These are phyloP conservation scores for Gillenia trifoliata DNA, from an alignment of 306 rosid species.

Conservation along the genomic window DNA sequence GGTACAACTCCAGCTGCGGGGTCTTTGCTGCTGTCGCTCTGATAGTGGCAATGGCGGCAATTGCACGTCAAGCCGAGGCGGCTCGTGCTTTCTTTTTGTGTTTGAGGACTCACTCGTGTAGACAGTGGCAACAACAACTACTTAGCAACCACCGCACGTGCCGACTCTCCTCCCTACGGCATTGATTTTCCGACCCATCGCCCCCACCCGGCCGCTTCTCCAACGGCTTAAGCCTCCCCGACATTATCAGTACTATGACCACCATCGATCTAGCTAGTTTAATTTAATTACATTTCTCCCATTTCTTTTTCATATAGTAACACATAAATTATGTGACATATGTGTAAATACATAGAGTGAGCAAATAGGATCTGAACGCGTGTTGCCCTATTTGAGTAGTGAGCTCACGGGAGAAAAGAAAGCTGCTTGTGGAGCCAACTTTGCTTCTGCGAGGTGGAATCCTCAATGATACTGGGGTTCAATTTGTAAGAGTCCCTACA, in stretches of 20 bases:
- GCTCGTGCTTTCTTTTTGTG: conserved; percentile 39
- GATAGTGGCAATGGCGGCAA: background rate
- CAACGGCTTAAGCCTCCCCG: conserved; percentile 60
- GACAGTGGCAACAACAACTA: conserved; percentile 58
- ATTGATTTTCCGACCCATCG: conserved; percentile 46
- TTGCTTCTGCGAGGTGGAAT: conserved; percentile 73
- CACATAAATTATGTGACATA: background rate
- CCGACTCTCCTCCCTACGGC: conserved; percentile 55
- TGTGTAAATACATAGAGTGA: conserved; percentile 24
- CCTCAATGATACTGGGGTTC: conserved; percentile 62
- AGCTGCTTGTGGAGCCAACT: conserved; percentile 59
- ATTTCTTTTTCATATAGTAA: background rate
- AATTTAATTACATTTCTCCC: background rate
- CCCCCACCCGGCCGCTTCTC: conserved; percentile 71
- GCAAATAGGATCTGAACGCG: conserved; percentile 39
- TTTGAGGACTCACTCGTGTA: conserved; percentile 60
- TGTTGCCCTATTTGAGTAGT: conserved; percentile 55
- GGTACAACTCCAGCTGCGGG: background rate
- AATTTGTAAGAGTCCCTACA: conserved; percentile 1
- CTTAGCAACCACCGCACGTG: conserved; percentile 45
- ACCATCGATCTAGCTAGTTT: background rate
- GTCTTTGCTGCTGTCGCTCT: background rate
- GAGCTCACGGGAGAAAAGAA: conserved; percentile 34
- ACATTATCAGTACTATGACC: conserved; percentile 24
- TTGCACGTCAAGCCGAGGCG: conserved; percentile 17